These are phyloP conservation scores for Cyberlindnera samutprakarnensis DNA, from an alignment of 805 yeast species.

Conservation along the genomic window DNA sequence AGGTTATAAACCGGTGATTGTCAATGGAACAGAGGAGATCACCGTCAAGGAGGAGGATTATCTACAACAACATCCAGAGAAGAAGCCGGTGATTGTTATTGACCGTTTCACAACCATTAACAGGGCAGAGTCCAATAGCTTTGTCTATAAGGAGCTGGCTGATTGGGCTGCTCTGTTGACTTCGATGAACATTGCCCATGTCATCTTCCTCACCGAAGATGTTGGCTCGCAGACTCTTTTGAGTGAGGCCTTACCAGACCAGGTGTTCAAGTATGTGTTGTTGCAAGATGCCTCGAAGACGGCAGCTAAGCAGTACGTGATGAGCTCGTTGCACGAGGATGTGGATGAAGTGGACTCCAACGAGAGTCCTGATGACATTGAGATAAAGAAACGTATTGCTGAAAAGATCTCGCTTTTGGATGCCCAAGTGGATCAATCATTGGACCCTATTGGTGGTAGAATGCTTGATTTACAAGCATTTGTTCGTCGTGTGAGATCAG, in stretches of 20 bases:
- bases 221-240: slow-evolving; percentile 66
- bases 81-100: slow-evolving; percentile 78
- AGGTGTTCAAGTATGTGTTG: slow-evolving; percentile 68
- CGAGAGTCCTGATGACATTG: slow-evolving; percentile 22
- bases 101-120: slow-evolving; percentile 57
- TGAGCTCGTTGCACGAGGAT: slow-evolving; percentile 37
- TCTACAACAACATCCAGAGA: slow-evolving; percentile 77
- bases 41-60: slow-evolving; percentile 68
- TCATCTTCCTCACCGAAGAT: slow-evolving; percentile 80
- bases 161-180: slow-evolving; percentile 85
- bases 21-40: slow-evolving; percentile 24
- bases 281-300: slow-evolving; percentile 74
- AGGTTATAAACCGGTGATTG: slow-evolving; percentile 31
- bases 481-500: slow-evolving; percentile 79
- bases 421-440: slow-evolving; percentile 41
- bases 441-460: slow-evolving; percentile 87
- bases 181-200: slow-evolving; percentile 80
- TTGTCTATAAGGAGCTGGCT: slow-evolving; percentile 65
- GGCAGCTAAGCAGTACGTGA: slow-evolving; percentile 65
- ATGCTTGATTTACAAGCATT: slow-evolving; percentile 90
- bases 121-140: slow-evolving; percentile 52
- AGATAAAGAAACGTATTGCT: slow-evolving; percentile 5
- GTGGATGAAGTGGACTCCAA: slow-evolving; percentile 17
- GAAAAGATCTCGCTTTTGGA: slow-evolving; percentile 13
- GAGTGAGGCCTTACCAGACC: slow-evolving; percentile 72